Evolutionary conservation across 495 filamentous ascomycete genomes (phyloP), one percentile per base, ranked within the genome.

Genomic region (Daldinia grandis): DNA sequence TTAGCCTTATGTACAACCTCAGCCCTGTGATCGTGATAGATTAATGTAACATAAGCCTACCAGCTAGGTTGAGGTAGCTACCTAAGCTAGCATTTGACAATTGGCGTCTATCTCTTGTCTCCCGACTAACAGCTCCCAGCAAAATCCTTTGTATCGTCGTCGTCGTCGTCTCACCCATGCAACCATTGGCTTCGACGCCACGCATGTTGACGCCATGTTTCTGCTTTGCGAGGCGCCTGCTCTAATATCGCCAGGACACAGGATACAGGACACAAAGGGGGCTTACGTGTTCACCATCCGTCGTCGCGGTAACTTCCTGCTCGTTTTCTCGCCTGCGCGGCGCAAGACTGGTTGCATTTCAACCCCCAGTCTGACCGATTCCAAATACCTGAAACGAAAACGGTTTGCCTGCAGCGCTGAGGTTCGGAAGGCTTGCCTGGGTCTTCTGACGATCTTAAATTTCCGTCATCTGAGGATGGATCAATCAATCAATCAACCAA

Each of bases 381-480:
- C 63, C 51, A 62, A 50, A 28, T 37, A 35, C 17, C 51, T 67
- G 63, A 72, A 72, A 72, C 69, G 27, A 72, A 72, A 64, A 67
- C 58, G n/a, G 17, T 40, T 50, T 27, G 14, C 49, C 21, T 59
- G 53, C 33, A 62, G 31, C 19, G 24, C 53, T 58, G 44, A 58
- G 51, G 44, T 58, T 35, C 38, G 53, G 35, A 49, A 66, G 42
- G 60, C 47, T 50, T 63, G 40, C 3, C n/a, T 21, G 19, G n/a
- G 40, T 44, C 17, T 47, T 47, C 42, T 47, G 42, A 24, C 42
- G 17, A 19, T 47, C 9, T 47, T 47, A 24, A 47, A 24, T 47
- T 47, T 47, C 42, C 42, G 17, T 14, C 42, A 21, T 24, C 8
- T 24, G 19, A 47, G 42, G 17, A 21, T 47, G 19, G 19, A 47